Conservation (phyloP, 129 eudicot genomes). For the Arctium lappa region DNA sequence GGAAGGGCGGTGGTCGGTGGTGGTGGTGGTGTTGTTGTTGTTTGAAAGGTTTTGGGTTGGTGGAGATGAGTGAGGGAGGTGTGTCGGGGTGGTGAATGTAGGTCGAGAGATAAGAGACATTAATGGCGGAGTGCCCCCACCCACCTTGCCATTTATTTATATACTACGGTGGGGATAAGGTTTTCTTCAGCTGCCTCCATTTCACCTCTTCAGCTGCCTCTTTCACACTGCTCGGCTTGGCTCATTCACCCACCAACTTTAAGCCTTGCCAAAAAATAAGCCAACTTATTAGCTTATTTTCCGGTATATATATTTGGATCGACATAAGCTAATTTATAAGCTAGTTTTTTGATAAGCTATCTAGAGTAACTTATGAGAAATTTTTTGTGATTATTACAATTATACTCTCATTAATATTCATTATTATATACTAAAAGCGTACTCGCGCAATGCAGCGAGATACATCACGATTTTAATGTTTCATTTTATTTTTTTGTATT, state of each 20-base stretch:
- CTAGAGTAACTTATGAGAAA: too few relatives aligned
- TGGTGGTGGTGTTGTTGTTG: not conserved
- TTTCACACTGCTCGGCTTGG: constrained; percentile 5
- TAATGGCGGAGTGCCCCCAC: constrained; percentile 20
- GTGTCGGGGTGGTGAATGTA: constrained; percentile 8
- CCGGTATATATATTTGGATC: too few relatives aligned
- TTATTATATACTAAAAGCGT: too few relatives aligned
- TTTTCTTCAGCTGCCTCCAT: constrained; percentile 1
- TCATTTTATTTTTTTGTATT: too few relatives aligned
- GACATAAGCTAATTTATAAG: too few relatives aligned
- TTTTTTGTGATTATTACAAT: too few relatives aligned
- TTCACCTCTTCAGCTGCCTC: constrained; percentile 7
- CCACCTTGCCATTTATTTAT: constrained; percentile 5
- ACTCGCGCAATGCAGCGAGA: too few relatives aligned
- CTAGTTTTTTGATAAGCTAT: too few relatives aligned
- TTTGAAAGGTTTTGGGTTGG: not conserved
- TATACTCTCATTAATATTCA: too few relatives aligned
- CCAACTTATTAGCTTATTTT: too few relatives aligned
- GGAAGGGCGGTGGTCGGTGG: constrained; percentile 3
- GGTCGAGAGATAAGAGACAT: constrained; percentile 14
- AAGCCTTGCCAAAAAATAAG: too few relatives aligned
- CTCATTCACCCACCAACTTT: constrained; percentile 1
- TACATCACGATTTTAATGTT: too few relatives aligned
- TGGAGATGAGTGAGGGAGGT: not conserved
- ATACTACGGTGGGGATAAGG: constrained; percentile 7